Conservation (phyloP, 306 rosid species). For the Hippophae rhamnoides region DNA sequence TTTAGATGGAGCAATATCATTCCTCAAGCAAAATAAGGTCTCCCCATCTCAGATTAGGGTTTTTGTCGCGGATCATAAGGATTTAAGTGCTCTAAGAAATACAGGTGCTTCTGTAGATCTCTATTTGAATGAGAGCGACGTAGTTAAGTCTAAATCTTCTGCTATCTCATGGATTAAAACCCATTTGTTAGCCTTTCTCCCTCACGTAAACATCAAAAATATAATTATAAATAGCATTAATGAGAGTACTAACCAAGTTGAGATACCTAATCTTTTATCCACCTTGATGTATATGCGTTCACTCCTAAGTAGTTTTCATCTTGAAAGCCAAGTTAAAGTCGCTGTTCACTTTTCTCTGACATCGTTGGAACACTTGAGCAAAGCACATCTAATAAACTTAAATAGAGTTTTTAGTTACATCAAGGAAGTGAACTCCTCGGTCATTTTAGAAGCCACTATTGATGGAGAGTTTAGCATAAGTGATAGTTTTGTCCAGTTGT, state of each 20-base stretch:
- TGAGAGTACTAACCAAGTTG: constrained; percentile 21
- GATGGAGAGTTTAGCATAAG: constrained; percentile 29
- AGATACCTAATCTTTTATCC: constrained; percentile 28
- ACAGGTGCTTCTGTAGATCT: constrained; percentile 41
- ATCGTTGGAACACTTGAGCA: constrained; percentile 31
- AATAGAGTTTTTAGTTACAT: constrained; percentile 27
- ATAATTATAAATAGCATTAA: constrained; percentile 30
- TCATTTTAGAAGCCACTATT: constrained; percentile 40
- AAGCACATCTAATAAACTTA: constrained; percentile 21
- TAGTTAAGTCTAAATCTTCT: constrained; percentile 27
- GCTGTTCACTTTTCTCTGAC: constrained; percentile 51
- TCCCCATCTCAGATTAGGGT: constrained; percentile 33
- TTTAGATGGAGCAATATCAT: constrained; percentile 20
- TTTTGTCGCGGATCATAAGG: constrained; percentile 28
- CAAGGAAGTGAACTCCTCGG: constrained; percentile 33
- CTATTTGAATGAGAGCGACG: constrained; percentile 37
- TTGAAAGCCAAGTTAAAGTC: constrained; percentile 30
- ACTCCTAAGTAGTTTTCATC: constrained; percentile 24
- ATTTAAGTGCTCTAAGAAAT: constrained; percentile 25
- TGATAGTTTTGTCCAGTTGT: constrained; percentile 29
- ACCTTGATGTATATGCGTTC: constrained; percentile 33
- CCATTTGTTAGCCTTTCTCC: constrained; percentile 29
- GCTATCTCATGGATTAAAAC: constrained; percentile 32
- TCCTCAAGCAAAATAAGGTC: constrained; percentile 34
- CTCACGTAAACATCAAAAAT: constrained; percentile 29